phyloP scores from a whole-genome alignment of 2,329 filamentous ascomycete species.

The Aschersonia sp. region DNA sequence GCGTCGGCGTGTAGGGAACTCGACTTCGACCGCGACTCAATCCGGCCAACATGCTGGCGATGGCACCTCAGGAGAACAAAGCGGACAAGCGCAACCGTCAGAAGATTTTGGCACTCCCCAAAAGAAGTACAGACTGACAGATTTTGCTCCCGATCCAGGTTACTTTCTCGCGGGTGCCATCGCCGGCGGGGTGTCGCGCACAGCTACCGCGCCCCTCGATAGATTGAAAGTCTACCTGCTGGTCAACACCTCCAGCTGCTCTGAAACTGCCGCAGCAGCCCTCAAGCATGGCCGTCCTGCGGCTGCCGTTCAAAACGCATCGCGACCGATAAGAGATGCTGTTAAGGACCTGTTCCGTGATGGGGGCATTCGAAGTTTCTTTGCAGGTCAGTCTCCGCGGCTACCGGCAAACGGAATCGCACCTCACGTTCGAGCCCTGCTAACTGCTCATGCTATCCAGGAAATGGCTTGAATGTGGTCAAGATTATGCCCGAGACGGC shows the following conservation, averaged over 20 bases:
- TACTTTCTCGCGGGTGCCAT: conserved; percentile 95
- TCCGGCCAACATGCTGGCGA: conserved; percentile 14
- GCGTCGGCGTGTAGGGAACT: conserved; percentile 10
- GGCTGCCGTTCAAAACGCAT: conserved; percentile 48
- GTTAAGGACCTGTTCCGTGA: conserved; percentile 68
- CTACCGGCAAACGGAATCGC: neutral
- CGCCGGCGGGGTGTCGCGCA: conserved; percentile 87
- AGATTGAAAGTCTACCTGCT: conserved; percentile 95
- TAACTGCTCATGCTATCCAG: conserved; percentile 17
- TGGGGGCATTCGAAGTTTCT: conserved; percentile 78
- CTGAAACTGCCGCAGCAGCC: conserved; percentile 45
- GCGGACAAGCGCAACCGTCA: conserved; percentile 15
- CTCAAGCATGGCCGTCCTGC: conserved; percentile 56
- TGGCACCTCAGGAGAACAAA: conserved; percentile 17
- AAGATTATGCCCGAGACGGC: conserved; percentile 99
- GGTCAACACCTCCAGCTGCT: conserved; percentile 52
- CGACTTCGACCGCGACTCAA: conserved; percentile 8
- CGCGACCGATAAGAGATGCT: conserved; percentile 56
- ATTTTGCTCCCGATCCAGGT: conserved; percentile 74
- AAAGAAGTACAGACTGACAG: conserved; percentile 42
- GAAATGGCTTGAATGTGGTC: conserved; percentile 88
- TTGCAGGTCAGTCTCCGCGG: conserved; percentile 55
- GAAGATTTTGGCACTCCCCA: conserved; percentile 17
- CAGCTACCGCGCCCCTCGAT: conserved; percentile 89
- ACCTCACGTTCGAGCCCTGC: neutral